Percentiles rank a stretch among this genome's conserved stretches.
Evolutionary conservation across 495 filamentous ascomycete genomes (phyloP).

Genomic region (Annulohypoxylon moriforme): DNA sequence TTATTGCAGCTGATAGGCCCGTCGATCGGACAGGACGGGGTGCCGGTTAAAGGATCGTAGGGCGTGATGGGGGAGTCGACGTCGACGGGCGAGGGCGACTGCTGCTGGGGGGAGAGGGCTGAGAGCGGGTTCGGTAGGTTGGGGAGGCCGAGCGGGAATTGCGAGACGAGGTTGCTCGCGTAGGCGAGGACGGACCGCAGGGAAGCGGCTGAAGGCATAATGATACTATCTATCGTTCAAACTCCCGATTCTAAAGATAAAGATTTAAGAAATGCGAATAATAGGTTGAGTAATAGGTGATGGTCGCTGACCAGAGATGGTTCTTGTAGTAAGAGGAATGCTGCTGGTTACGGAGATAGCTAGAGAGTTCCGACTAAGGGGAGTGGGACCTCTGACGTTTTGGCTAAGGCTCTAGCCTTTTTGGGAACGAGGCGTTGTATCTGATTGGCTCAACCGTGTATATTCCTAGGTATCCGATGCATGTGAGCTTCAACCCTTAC

Average conservation of each 20-base stretch:
- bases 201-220: slow-evolving; percentile 38
- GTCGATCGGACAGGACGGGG: slow-evolving; percentile 57
- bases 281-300: not conserved
- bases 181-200: slow-evolving; percentile 40
- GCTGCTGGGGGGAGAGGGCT: slow-evolving; percentile 28
- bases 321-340: slow-evolving; percentile 4
- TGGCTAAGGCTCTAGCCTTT: not conserved
- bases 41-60: slow-evolving; percentile 52
- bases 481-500: not conserved
- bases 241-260: not conserved
- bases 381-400: slow-evolving; percentile 14
- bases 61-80: slow-evolving; percentile 38
- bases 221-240: not conserved
- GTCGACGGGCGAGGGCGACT: slow-evolving; percentile 27
- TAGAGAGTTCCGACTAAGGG: slow-evolving; percentile 1
- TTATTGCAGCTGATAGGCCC: slow-evolving; percentile 63
- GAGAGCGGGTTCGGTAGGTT: slow-evolving; percentile 35
- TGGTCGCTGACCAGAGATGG: not conserved
- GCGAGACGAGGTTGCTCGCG: slow-evolving; percentile 45
- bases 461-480: not conserved
- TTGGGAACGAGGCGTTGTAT: not conserved
- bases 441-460: not conserved
- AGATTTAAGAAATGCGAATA: not conserved
- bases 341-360: slow-evolving; percentile 1
- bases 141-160: slow-evolving; percentile 39